phyloP scores from a whole-genome alignment of 495 filamentous ascomycete species.

The Staphylotrichum tortipilum region DNA sequence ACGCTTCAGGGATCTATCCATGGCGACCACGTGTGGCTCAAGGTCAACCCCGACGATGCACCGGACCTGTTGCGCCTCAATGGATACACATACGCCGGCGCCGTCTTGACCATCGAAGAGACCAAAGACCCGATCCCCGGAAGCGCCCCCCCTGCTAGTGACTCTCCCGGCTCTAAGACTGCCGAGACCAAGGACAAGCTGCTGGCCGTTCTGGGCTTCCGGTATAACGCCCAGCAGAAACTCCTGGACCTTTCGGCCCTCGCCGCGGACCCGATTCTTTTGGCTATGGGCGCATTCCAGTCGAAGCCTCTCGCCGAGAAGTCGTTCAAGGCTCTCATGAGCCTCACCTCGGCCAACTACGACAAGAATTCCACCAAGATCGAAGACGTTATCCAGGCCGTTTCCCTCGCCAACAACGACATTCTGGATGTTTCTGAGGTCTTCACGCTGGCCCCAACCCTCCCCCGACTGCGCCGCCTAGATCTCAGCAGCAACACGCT shows the following conservation, averaged over 20 bases:
- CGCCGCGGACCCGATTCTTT: slow-evolving; percentile 56
- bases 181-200: slow-evolving; percentile 40
- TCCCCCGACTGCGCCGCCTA: slow-evolving; percentile 75
- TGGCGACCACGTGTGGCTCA: slow-evolving; percentile 61
- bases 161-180: slow-evolving; percentile 15
- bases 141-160: neutral
- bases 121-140: slow-evolving; percentile 21
- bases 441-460: slow-evolving; percentile 59
- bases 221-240: slow-evolving; percentile 62
- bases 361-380: slow-evolving; percentile 54
- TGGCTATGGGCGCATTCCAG: slow-evolving; percentile 66
- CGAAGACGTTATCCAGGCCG: slow-evolving; percentile 62
- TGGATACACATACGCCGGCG: slow-evolving; percentile 56
- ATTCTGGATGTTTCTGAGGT: slow-evolving; percentile 62
- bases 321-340: slow-evolving; percentile 84
- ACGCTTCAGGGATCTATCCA: slow-evolving; percentile 58
- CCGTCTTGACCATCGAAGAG: slow-evolving; percentile 45
- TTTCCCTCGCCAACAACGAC: slow-evolving; percentile 69
- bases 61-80: slow-evolving; percentile 54
- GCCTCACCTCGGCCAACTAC: slow-evolving; percentile 65
- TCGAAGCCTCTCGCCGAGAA: slow-evolving; percentile 64
- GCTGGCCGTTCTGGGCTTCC: slow-evolving; percentile 52
- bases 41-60: slow-evolving; percentile 53
- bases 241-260: slow-evolving; percentile 74
- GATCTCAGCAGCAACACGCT: slow-evolving; percentile 78